Evolutionary conservation across 129 eudicot species (phyloP).

Genomic region (Escallonia rubra): DNA sequence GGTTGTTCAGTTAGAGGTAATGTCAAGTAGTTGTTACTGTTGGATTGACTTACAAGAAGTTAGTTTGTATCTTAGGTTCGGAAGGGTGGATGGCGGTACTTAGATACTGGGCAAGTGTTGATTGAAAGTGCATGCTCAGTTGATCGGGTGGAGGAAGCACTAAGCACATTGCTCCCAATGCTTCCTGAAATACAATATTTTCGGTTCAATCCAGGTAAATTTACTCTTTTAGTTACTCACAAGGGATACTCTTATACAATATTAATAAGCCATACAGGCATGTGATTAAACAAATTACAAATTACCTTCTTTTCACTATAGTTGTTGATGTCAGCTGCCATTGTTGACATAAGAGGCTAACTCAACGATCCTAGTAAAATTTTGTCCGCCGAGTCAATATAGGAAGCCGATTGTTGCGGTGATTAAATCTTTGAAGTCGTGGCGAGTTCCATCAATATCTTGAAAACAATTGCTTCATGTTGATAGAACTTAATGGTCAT

Average conservation of each 20-base stretch:
- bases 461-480: slow-evolving; percentile 1
- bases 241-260: no score
- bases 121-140: slow-evolving; percentile 99
- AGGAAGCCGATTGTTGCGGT: background rate
- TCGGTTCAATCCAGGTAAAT: slow-evolving; percentile 93
- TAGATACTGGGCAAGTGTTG: slow-evolving; percentile 97
- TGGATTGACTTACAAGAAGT: background rate
- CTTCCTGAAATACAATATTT: slow-evolving; percentile 89
- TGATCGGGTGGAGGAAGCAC: slow-evolving; percentile 94
- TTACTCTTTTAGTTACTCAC: background rate
- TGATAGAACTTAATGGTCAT: background rate
- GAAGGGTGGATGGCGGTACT: slow-evolving; percentile 94
- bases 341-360: no score
- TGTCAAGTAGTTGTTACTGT: background rate
- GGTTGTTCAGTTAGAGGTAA: background rate
- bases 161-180: slow-evolving; percentile 89
- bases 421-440: no score
- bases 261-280: background rate
- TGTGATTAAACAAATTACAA: background rate
- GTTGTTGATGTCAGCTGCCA: no score
- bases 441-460: no score
- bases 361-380: no score
- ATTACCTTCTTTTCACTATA: no score
- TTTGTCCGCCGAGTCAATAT: background rate
- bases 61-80: slow-evolving; percentile 51